Evolutionary conservation across 1,139 yeast species (phyloP).

Genomic region (Groenewaldozyma sp.): DNA sequence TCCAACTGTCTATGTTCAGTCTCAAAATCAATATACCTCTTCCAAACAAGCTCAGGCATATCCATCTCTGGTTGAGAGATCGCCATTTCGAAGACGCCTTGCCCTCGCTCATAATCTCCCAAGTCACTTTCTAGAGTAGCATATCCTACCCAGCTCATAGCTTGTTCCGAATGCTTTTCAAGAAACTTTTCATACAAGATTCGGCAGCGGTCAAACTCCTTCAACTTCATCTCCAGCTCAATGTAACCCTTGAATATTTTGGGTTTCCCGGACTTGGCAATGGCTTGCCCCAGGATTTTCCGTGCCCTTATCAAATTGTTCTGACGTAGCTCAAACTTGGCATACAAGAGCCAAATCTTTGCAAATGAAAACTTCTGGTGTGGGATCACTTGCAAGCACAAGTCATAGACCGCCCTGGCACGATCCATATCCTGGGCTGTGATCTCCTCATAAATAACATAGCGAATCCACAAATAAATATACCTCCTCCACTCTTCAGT

Average conservation of each 20-base stretch:
- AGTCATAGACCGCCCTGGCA: constrained; percentile 45
- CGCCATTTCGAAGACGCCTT: constrained; percentile 53
- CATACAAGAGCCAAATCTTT: constrained; percentile 63
- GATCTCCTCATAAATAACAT: constrained; percentile 57
- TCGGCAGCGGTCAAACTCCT: constrained; percentile 56
- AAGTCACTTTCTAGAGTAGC: constrained; percentile 59
- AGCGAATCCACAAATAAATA: constrained; percentile 60
- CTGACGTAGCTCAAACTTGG: constrained; percentile 68
- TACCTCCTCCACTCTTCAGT: constrained; percentile 52
- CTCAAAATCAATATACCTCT: constrained; percentile 47
- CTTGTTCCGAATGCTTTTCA: constrained; percentile 40
- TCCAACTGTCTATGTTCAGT: constrained; percentile 51
- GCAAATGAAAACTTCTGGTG: constrained; percentile 55
- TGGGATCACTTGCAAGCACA: constrained; percentile 44
- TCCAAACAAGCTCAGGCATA: constrained; percentile 36
- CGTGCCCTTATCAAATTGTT: constrained; percentile 45
- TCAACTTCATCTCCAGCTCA: constrained; percentile 37
- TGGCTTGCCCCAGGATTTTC: constrained; percentile 59
- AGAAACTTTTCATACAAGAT: constrained; percentile 60
- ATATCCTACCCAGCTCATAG: constrained; percentile 47
- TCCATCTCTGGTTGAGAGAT: constrained; percentile 29
- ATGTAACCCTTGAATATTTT: constrained; percentile 59
- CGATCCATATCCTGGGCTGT: constrained; percentile 34
- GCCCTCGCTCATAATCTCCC: constrained; percentile 62
- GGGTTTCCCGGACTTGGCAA: constrained; percentile 50